Evolutionary conservation across 345 rosid species (phyloP), one percentile per base, ranked within the genome.

Genomic region (Anacardium occidentale): DNA sequence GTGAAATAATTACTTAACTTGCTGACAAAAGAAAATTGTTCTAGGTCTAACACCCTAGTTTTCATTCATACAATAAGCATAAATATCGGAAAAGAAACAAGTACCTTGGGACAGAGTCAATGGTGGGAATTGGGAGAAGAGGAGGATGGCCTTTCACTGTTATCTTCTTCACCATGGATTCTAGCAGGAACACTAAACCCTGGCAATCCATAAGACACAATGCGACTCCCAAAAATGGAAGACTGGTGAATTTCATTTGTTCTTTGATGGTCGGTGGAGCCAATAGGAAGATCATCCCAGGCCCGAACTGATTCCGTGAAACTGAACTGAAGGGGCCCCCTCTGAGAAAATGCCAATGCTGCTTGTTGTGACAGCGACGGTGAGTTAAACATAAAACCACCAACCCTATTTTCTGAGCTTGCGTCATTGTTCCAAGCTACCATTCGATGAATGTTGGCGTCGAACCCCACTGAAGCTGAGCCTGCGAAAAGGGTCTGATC

Each of bases 301-400:
- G 88, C 76, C 40, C 89, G 91, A 78, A 87, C 56, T 20, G 90
- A 75, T 15, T 82, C 84, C 17, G 83, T 59, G 47, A 85, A 85
- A 81, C 84, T 88, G 96, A 96, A 86, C 92, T 90, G 96, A 88
- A 90, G 91, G 89, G 94, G 79, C 67, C 92, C 96, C 91, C 96
- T 79, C 76, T 80, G 91, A 66, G 82, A 72, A 52, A 75, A 80
- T 47, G 77, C 73, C 29, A 89, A 56, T 53, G 80, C 77, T 61
- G 77, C 84, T 22, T 84, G 85, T 66, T 75, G 55, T 70, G 84
- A 40, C 72, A 84, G 26, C 47, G 77, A 66, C 25, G 79, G 75
- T 22, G 83, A 75, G 74, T 74, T 81, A 73, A 81, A 79, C 70
- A 87, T 34, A 75, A 79, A 83, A 21, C 75, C 80, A 55, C 75